Evolutionary conservation across 306 rosid species (phyloP).

Genomic region (Cucurbita pepo): DNA sequence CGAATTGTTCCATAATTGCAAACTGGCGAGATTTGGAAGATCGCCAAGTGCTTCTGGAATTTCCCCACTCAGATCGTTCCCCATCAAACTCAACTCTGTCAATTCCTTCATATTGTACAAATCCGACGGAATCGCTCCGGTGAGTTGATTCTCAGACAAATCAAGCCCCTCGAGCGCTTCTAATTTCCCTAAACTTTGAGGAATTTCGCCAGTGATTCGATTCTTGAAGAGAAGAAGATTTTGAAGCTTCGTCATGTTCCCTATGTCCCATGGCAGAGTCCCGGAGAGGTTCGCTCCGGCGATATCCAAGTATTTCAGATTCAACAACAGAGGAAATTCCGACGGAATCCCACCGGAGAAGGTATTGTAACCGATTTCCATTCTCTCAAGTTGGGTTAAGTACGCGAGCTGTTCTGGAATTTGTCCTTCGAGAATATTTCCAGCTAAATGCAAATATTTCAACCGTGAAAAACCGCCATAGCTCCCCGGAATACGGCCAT

Average conservation of each 20-base stretch:
- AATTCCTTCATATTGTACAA: slow-evolving; percentile 24
- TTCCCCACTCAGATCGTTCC: slow-evolving; percentile 48
- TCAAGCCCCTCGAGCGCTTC: slow-evolving; percentile 39
- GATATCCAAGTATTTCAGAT: slow-evolving; percentile 58
- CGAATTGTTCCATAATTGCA: slow-evolving; percentile 66
- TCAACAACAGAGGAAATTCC: slow-evolving; percentile 29
- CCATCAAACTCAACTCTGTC: slow-evolving; percentile 34
- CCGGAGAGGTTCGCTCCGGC: slow-evolving; percentile 50
- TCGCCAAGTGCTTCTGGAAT: slow-evolving; percentile 53
- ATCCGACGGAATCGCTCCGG: slow-evolving; percentile 48
- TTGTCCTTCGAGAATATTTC: slow-evolving; percentile 51
- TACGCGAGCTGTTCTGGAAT: slow-evolving; percentile 43
- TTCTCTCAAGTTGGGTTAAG: slow-evolving; percentile 36
- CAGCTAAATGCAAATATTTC: slow-evolving; percentile 44
- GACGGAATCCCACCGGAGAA: slow-evolving; percentile 44
- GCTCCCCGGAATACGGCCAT: slow-evolving; percentile 32
- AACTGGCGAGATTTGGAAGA: slow-evolving; percentile 40
- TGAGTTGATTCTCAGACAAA: slow-evolving; percentile 62
- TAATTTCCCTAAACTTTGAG: slow-evolving; percentile 38
- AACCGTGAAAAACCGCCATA: slow-evolving; percentile 48
- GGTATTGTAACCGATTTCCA: slow-evolving; percentile 81
- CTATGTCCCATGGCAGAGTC: slow-evolving; percentile 35
- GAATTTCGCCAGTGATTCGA: slow-evolving; percentile 46
- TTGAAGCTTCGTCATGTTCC: slow-evolving; percentile 50
- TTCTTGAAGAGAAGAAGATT: slow-evolving; percentile 47